Percentiles rank a stretch among this genome's conserved stretches.
Evolutionary conservation across 2,329 filamentous ascomycete species (phyloP).

Genomic region (Ustulina deusta): DNA sequence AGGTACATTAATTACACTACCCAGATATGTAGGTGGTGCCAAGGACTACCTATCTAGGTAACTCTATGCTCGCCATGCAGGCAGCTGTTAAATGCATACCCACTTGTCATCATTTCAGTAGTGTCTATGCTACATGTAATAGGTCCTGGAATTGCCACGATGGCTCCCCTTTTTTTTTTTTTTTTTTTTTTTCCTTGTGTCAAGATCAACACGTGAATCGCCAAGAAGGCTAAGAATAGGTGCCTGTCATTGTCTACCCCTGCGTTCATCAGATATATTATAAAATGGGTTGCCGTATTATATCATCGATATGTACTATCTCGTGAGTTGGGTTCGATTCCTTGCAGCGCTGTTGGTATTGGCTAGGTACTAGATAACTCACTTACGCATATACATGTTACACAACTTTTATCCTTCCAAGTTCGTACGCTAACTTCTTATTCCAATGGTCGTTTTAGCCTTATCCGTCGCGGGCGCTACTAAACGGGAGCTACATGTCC

Average conservation of each 20-base stretch:
- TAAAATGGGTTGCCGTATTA: too few species aligned
- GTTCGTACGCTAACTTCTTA: neutral
- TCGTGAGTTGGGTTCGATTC: too few species aligned
- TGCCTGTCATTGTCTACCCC: neutral
- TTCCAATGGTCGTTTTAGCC: constrained; percentile 16
- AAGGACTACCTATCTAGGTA: neutral
- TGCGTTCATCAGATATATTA: too few species aligned
- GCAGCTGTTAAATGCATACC: neutral
- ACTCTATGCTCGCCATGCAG: neutral
- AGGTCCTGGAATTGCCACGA: neutral
- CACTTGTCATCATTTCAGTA: constrained; percentile 5
- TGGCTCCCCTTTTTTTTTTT: too few species aligned
- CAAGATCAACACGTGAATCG: neutral
- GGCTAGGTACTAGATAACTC: too few species aligned
- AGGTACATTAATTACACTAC: neutral
- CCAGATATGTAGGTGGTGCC: neutral
- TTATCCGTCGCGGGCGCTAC: constrained; percentile 13
- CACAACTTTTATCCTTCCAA: neutral
- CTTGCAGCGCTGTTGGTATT: too few species aligned
- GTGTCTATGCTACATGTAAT: neutral
- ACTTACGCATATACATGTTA: neutral
- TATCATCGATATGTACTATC: too few species aligned
- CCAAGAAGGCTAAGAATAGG: neutral
- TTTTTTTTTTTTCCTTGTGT: neutral
- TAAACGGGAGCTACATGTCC: constrained; percentile 27